Percentiles rank a stretch among this genome's conserved stretches.
phyloP scores from a whole-genome alignment of 441 rosid species.

The Croton setiger region DNA sequence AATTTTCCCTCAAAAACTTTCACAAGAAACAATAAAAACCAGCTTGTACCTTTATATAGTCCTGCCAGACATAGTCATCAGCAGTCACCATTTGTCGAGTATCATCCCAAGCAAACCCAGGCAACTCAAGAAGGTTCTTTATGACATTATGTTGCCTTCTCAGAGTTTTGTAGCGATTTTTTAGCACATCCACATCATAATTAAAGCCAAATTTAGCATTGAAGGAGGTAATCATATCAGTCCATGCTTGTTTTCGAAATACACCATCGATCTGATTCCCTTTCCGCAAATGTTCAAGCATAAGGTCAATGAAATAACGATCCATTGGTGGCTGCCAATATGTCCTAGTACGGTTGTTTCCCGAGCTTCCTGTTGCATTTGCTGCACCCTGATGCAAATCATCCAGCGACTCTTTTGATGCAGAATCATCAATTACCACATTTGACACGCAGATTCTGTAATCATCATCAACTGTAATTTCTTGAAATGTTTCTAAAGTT shows the following conservation, averaged over 20 bases:
- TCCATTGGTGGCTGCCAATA: slow-evolving; percentile 92
- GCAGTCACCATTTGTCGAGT: slow-evolving; percentile 77
- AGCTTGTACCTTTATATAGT: slow-evolving; percentile 49
- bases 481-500: slow-evolving; percentile 30
- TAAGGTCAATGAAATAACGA: slow-evolving; percentile 64
- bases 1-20: background rate
- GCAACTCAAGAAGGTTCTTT: slow-evolving; percentile 57
- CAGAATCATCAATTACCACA: slow-evolving; percentile 31
- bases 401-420: slow-evolving; percentile 29
- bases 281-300: slow-evolving; percentile 68
- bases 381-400: slow-evolving; percentile 22
- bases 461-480: slow-evolving; percentile 36
- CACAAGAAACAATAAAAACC: background rate
- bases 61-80: slow-evolving; percentile 80
- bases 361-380: slow-evolving; percentile 19
- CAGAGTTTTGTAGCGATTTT: slow-evolving; percentile 79
- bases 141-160: slow-evolving; percentile 66
- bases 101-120: slow-evolving; percentile 80
- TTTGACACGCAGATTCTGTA: slow-evolving; percentile 32
- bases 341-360: slow-evolving; percentile 50
- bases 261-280: slow-evolving; percentile 78
- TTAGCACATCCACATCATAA: slow-evolving; percentile 64
- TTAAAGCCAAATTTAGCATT: slow-evolving; percentile 62
- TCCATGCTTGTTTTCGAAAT: slow-evolving; percentile 74
- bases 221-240: slow-evolving; percentile 61